phyloP scores from a whole-genome alignment of 2,329 filamentous ascomycete genomes.

The Sclerotinia borealis region DNA sequence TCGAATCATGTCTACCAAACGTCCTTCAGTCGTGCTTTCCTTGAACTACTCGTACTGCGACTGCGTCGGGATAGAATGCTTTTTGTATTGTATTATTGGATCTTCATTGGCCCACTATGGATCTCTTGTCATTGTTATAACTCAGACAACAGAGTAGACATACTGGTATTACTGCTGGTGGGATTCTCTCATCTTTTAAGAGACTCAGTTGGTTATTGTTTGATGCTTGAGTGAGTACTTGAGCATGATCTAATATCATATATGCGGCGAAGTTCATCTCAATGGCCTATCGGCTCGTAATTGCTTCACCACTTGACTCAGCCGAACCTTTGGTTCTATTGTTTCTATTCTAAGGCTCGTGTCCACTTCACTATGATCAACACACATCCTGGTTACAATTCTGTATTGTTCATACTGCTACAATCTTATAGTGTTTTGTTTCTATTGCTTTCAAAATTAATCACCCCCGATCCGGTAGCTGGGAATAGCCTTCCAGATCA shows the following conservation, averaged over 20 bases:
- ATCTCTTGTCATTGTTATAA: neutral
- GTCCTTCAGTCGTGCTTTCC: neutral
- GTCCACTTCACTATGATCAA: neutral
- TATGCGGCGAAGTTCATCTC: neutral
- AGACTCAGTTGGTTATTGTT: neutral
- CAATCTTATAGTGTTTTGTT: neutral
- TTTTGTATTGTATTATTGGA: neutral
- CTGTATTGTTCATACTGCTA: neutral
- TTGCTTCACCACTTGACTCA: neutral
- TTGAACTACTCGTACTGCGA: no score
- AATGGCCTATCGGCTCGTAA: no score
- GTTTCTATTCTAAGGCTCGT: neutral
- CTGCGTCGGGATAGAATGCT: neutral
- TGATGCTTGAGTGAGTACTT: neutral
- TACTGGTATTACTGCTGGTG: neutral
- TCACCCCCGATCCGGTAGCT: neutral
- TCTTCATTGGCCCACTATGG: neutral
- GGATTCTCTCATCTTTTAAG: no score
- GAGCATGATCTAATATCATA: neutral
- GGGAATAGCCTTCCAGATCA: neutral
- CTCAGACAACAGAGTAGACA: no score
- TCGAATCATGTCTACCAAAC: neutral
- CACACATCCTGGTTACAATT: neutral
- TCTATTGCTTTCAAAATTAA: neutral
- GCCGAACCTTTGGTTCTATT: neutral